phyloP scores from a whole-genome alignment of 371 early-diverging fungal species.

The Circinella minor region DNA sequence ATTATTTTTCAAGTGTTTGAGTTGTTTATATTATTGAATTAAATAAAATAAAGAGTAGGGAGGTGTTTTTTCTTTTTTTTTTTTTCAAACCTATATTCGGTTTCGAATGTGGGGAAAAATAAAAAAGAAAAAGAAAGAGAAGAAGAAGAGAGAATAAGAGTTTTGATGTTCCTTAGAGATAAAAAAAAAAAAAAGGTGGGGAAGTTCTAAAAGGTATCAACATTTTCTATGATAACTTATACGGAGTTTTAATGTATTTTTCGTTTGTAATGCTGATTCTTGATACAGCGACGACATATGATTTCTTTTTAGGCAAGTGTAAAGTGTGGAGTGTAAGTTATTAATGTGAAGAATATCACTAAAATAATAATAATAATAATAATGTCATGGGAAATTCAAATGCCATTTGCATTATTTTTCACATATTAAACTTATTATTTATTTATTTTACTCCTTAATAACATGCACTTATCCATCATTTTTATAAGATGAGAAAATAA shows the following conservation, averaged over 20 bases:
- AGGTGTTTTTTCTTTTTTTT: neutral
- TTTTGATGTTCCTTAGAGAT: neutral
- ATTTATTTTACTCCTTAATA: no score
- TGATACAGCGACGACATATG: slow-evolving; percentile 1
- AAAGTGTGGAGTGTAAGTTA: neutral
- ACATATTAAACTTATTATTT: neutral
- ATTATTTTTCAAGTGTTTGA: no score
- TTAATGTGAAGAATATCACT: neutral
- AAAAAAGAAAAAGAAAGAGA: neutral
- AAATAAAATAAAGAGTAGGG: neutral
- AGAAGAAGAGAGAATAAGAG: neutral
- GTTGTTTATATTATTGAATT: no score
- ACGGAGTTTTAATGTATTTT: slow-evolving; percentile 7
- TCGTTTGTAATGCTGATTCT: slow-evolving; percentile 6
- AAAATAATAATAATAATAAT: neutral
- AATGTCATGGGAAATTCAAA: slow-evolving; percentile 3
- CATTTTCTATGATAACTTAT: no score
- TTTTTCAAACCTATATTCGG: no score
- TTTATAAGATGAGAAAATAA: neutral
- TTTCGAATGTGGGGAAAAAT: neutral
- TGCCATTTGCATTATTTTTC: neutral
- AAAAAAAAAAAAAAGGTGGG: neutral
- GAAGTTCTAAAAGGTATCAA: neutral
- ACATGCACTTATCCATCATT: no score
- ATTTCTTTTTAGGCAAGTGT: neutral